Evolutionary conservation across 257 asterid species (phyloP).

Genomic region (Nicotiana benthamiana): DNA sequence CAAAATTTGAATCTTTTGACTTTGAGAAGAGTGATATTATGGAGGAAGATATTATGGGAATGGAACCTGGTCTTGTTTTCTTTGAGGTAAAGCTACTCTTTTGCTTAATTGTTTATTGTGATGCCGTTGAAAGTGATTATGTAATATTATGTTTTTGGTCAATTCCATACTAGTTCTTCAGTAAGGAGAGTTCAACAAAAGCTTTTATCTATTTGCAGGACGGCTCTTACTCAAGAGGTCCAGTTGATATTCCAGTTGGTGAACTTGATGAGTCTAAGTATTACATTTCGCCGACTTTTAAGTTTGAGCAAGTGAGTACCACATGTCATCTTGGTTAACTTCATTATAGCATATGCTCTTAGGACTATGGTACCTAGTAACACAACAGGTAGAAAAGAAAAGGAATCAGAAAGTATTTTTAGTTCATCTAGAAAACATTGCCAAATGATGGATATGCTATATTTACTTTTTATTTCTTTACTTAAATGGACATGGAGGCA

Average conservation of each 20-base stretch:
- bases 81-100: conserved; percentile 61
- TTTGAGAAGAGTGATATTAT: conserved; percentile 70
- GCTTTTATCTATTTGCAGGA: conserved; percentile 53
- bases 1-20: conserved; percentile 74
- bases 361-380: neutral
- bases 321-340: conserved; percentile 1
- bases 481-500: neutral
- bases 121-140: neutral
- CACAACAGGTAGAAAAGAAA: neutral
- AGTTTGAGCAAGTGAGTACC: conserved; percentile 85
- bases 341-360: neutral
- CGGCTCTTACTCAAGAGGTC: conserved; percentile 98
- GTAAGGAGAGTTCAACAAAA: neutral
- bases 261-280: conserved; percentile 55
- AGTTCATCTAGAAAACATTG: neutral
- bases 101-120: neutral
- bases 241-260: conserved; percentile 74
- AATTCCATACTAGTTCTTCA: neutral
- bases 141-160: neutral
- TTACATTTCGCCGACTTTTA: conserved; percentile 76
- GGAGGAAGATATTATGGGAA: conserved; percentile 96
- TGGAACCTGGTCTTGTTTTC: conserved; percentile 94
- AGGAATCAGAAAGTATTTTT: neutral
- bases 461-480: neutral
- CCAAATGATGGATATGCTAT: neutral